phyloP scores from a whole-genome alignment of 371 early-diverging fungal species.

The Mucor racemosus region DNA sequence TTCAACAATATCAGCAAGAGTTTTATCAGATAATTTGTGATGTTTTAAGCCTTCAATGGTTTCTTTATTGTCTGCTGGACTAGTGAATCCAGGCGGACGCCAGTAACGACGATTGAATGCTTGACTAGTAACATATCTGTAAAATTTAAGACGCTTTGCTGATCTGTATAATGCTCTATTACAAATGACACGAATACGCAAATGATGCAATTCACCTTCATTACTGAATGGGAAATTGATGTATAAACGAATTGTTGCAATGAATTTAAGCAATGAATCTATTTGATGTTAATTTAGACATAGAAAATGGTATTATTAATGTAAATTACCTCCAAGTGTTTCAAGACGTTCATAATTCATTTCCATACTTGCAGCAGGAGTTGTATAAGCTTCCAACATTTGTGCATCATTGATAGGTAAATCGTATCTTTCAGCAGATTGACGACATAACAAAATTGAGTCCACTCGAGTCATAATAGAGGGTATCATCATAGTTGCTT shows the following conservation, averaged over 20 bases:
- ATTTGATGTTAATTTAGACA: background rate
- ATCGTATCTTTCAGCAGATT: conserved; percentile 54
- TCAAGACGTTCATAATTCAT: conserved; percentile 95
- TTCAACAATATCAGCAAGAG: conserved; percentile 90
- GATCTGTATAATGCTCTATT: conserved; percentile 72
- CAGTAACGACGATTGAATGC: conserved; percentile 71
- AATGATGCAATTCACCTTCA: conserved; percentile 80
- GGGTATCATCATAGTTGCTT: conserved; percentile 62
- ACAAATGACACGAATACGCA: conserved; percentile 76
- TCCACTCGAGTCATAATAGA: conserved; percentile 75
- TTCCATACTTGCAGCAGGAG: conserved; percentile 69
- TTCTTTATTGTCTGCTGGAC: conserved; percentile 40
- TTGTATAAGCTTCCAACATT: conserved; percentile 77
- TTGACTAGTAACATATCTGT: conserved; percentile 59
- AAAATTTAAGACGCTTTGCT: conserved; percentile 65
- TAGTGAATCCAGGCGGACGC: conserved; percentile 59
- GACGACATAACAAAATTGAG: conserved; percentile 60
- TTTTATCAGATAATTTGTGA: conserved; percentile 77
- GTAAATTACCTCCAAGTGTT: conserved; percentile 73
- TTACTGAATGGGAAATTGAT: conserved; percentile 76
- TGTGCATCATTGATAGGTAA: conserved; percentile 45
- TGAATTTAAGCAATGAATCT: conserved; percentile 93
- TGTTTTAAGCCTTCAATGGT: conserved; percentile 34
- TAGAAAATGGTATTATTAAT: background rate
- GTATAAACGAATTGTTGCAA: conserved; percentile 79